A percentile compares a stretch with the other conserved stretches of the same genome.
Evolutionary conservation across 1,284 basidiomycete genomes (phyloP).

Genomic region (Ustanciosporium gigantosporum): DNA sequence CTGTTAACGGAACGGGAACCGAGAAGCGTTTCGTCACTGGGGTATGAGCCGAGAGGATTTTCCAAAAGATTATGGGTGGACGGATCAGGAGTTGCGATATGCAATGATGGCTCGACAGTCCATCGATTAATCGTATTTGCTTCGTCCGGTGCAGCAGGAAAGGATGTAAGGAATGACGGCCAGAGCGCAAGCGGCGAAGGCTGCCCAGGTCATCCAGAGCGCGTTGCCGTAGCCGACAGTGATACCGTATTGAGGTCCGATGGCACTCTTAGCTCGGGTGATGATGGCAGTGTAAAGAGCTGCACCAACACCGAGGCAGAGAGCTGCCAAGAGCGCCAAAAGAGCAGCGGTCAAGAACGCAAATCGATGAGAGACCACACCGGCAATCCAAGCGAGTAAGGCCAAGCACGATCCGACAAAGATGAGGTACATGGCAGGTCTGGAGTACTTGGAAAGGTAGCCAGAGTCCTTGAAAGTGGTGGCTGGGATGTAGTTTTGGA

Average conservation of each 20-base stretch:
- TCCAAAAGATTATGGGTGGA: no score
- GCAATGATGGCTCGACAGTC: no score
- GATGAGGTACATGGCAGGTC: constrained; percentile 52
- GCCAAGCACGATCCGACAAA: constrained; percentile 56
- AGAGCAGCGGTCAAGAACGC: constrained; percentile 50
- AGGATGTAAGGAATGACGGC: constrained; percentile 48
- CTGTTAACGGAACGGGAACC: neutral
- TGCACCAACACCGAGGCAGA: constrained; percentile 44
- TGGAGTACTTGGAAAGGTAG: constrained; percentile 44
- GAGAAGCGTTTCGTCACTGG: neutral
- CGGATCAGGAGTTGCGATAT: no score
- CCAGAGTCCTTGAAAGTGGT: constrained; percentile 32
- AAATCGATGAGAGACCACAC: constrained; percentile 47
- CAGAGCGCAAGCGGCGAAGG: constrained; percentile 38
- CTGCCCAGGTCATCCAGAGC: constrained; percentile 57
- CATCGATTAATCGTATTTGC: constrained; percentile 22
- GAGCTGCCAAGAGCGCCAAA: constrained; percentile 46
- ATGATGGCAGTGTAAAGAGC: constrained; percentile 54
- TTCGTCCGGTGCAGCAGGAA: constrained; percentile 39
- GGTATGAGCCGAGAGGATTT: neutral
- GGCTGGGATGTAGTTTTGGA: constrained; percentile 20
- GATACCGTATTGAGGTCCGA: constrained; percentile 28
- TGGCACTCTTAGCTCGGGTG: constrained; percentile 24
- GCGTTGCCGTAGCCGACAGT: constrained; percentile 49
- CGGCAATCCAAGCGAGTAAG: constrained; percentile 49